Evolutionary conservation across 2,329 filamentous ascomycete genomes (phyloP).

Genomic region (Apiospora koreana): DNA sequence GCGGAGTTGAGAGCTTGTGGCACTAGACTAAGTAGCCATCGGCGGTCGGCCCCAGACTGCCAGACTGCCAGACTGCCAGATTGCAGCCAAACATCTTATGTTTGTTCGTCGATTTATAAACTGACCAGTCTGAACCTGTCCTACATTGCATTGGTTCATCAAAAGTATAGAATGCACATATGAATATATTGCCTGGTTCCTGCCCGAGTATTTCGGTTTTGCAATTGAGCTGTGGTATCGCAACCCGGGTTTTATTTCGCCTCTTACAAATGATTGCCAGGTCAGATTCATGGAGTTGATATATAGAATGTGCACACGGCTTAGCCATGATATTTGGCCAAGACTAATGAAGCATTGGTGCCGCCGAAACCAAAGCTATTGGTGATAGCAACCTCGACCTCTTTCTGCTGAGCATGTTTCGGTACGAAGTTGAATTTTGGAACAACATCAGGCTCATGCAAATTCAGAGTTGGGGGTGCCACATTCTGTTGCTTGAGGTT

Average conservation of each 20-base stretch:
- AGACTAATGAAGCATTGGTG: slow-evolving; percentile 89
- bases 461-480: slow-evolving; percentile 85
- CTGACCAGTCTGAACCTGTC: too few relatives aligned
- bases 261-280: too few relatives aligned
- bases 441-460: slow-evolving; percentile 65
- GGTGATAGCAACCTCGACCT: slow-evolving; percentile 75
- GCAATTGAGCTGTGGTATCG: too few relatives aligned
- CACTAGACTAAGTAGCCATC: background rate
- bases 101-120: too few relatives aligned
- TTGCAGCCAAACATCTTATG: background rate
- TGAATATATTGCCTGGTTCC: too few relatives aligned
- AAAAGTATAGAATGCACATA: too few relatives aligned
- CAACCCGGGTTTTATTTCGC: too few relatives aligned
- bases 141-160: too few relatives aligned
- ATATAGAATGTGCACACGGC: background rate
- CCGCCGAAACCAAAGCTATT: slow-evolving; percentile 99
- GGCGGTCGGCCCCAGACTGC: slow-evolving; percentile 14
- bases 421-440: slow-evolving; percentile 87
- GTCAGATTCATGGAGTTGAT: too few relatives aligned
- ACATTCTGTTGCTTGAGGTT: slow-evolving; percentile 55
- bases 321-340: slow-evolving; percentile 47
- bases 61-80: too few relatives aligned
- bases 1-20: slow-evolving; percentile 2
- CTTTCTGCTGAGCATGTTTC: slow-evolving; percentile 66
- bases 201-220: too few relatives aligned